Percentiles rank a stretch among this genome's conserved stretches.
Evolutionary conservation across 345 rosid species (phyloP).

Genomic region (Populus simonii): DNA sequence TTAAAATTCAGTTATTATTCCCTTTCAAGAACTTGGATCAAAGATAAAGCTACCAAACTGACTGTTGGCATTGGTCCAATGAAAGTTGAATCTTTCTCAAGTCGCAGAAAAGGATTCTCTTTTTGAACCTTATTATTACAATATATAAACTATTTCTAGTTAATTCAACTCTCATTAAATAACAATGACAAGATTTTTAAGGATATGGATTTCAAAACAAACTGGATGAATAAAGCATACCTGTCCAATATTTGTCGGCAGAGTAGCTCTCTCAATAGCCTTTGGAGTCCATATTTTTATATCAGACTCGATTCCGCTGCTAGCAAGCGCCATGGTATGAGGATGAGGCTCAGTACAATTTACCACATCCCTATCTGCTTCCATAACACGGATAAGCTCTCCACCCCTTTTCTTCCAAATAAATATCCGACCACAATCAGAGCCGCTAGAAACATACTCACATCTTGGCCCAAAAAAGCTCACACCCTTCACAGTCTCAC

Average conservation of each 20-base stretch:
- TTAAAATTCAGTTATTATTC: neutral
- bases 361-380: slow-evolving; percentile 72
- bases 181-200: neutral
- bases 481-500: slow-evolving; percentile 79
- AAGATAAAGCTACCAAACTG: neutral
- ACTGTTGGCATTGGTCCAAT: neutral
- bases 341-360: slow-evolving; percentile 91
- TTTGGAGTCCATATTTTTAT: slow-evolving; percentile 85
- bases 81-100: neutral
- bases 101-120: neutral
- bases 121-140: neutral
- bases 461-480: slow-evolving; percentile 79
- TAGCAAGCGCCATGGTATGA: slow-evolving; percentile 59
- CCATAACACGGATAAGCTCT: slow-evolving; percentile 71
- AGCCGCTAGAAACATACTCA: slow-evolving; percentile 92
- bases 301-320: slow-evolving; percentile 81
- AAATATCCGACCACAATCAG: slow-evolving; percentile 93
- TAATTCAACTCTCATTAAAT: neutral
- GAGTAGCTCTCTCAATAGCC: slow-evolving; percentile 58
- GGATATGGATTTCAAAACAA: neutral
- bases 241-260: slow-evolving; percentile 66
- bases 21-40: neutral
- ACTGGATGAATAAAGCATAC: slow-evolving; percentile 33
- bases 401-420: slow-evolving; percentile 86
- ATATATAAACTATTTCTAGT: neutral